Conservation (phyloP, 305 asterid species). For the Withania somnifera region DNA sequence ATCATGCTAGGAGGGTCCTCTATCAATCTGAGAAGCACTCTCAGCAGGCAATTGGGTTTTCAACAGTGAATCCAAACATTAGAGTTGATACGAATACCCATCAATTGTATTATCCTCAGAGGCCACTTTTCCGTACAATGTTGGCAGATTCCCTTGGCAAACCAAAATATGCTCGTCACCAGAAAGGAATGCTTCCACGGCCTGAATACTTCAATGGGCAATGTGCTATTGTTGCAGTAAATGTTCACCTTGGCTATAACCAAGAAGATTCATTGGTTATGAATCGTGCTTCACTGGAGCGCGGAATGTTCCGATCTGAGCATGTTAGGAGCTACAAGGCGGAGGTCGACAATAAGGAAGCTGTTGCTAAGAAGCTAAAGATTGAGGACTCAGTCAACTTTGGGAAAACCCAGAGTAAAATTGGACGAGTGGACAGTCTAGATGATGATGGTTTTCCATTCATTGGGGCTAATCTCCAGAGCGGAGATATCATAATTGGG, state of each 20-base stretch:
- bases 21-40: slow-evolving; percentile 96
- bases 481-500: slow-evolving; percentile 83
- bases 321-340: slow-evolving; percentile 81
- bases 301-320: slow-evolving; percentile 88
- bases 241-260: slow-evolving; percentile 89
- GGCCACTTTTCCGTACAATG: slow-evolving; percentile 66
- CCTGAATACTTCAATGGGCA: slow-evolving; percentile 88
- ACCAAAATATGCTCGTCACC: slow-evolving; percentile 30
- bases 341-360: slow-evolving; percentile 57
- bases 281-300: slow-evolving; percentile 90
- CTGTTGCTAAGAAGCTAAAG: slow-evolving; percentile 32
- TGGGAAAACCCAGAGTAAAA: slow-evolving; percentile 75
- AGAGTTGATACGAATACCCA: slow-evolving; percentile 78
- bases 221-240: slow-evolving; percentile 88
- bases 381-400: slow-evolving; percentile 50
- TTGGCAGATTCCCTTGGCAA: slow-evolving; percentile 84
- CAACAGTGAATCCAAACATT: slow-evolving; percentile 54
- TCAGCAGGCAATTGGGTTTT: slow-evolving; percentile 87
- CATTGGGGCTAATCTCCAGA: slow-evolving; percentile 81
- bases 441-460: slow-evolving; percentile 96
- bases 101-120: slow-evolving; percentile 79
- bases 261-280: slow-evolving; percentile 95
- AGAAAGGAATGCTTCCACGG: slow-evolving; percentile 58
- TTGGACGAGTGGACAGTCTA: slow-evolving; percentile 79
- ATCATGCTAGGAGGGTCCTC: slow-evolving; percentile 81